A percentile compares a stretch with the other conserved stretches of the same genome.
These are phyloP conservation scores for Syzygium oleosum DNA, from an alignment of 345 rosid genomes.

Conservation along the genomic window DNA sequence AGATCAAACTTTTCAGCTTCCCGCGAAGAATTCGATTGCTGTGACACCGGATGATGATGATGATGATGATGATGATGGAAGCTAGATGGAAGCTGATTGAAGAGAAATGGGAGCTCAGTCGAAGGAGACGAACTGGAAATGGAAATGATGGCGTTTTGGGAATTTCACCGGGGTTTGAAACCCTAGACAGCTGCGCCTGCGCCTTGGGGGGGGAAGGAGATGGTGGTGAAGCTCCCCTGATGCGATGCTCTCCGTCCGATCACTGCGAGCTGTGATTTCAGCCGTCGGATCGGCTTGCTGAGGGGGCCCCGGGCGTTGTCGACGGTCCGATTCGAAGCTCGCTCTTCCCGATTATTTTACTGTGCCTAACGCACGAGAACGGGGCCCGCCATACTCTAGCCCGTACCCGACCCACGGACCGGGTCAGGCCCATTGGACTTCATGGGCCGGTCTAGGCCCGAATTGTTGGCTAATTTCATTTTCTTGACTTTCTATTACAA, in stretches of 20 bases:
- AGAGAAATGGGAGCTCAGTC: neutral
- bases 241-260: neutral
- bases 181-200: neutral
- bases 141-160: neutral
- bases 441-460: neutral
- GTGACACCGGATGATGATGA: neutral
- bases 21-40: neutral
- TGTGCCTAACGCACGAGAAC: neutral
- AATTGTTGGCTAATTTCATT: too few species aligned
- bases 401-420: neutral
- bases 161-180: neutral
- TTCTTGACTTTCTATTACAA: neutral
- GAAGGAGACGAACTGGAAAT: neutral
- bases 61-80: neutral
- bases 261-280: neutral
- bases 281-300: neutral
- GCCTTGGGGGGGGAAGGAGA: too few species aligned
- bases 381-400: neutral
- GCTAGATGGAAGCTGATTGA: neutral
- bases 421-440: neutral
- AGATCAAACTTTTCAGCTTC: neutral
- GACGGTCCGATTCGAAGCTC: neutral
- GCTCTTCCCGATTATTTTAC: neutral
- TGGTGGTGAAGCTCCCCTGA: neutral
- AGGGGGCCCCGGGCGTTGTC: neutral